Evolutionary conservation across 2,329 filamentous ascomycete genomes (phyloP).

Genomic region (Trichocomaceae sp.): DNA sequence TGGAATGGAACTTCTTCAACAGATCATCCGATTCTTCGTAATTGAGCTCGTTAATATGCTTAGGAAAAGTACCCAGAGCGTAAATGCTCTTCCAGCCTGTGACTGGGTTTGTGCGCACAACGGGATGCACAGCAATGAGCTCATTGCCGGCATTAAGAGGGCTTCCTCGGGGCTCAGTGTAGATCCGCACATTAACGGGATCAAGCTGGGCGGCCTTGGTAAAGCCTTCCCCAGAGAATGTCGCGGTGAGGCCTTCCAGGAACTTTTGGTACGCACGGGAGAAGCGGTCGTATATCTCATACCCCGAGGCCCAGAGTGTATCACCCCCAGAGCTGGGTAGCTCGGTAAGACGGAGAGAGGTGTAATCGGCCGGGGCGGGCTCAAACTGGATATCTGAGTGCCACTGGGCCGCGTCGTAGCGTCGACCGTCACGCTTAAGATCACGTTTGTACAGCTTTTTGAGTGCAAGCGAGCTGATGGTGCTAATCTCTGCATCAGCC

Average conservation of each 20-base stretch:
- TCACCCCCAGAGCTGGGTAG: slow-evolving; percentile 54
- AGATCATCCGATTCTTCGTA: slow-evolving; percentile 28
- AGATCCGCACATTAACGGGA: slow-evolving; percentile 22
- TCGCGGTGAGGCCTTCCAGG: slow-evolving; percentile 49
- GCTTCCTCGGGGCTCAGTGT: slow-evolving; percentile 38
- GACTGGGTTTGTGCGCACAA: slow-evolving; percentile 49
- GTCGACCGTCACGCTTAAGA: slow-evolving; percentile 39
- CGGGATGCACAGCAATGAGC: slow-evolving; percentile 42
- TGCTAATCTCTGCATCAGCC: slow-evolving; percentile 44
- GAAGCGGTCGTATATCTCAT: slow-evolving; percentile 60
- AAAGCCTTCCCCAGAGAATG: slow-evolving; percentile 24
- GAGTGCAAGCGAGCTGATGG: slow-evolving; percentile 32
- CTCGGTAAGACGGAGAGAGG: slow-evolving; percentile 52
- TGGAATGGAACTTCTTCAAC: slow-evolving; percentile 29
- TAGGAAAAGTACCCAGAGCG: slow-evolving; percentile 26
- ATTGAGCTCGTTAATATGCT: slow-evolving; percentile 29
- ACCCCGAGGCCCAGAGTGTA: slow-evolving; percentile 62
- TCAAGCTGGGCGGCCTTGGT: slow-evolving; percentile 1
- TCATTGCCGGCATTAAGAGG: slow-evolving; percentile 52
- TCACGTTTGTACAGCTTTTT: slow-evolving; percentile 41
- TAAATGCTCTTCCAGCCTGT: slow-evolving; percentile 36
- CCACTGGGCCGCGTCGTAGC: slow-evolving; percentile 44
- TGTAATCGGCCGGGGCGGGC: slow-evolving; percentile 57
- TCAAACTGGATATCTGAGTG: slow-evolving; percentile 62
- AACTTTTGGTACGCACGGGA: slow-evolving; percentile 52